These are phyloP conservation scores for Aspergillus pseudotamarii DNA, from an alignment of 2,329 filamentous ascomycete species.

Conservation along the genomic window DNA sequence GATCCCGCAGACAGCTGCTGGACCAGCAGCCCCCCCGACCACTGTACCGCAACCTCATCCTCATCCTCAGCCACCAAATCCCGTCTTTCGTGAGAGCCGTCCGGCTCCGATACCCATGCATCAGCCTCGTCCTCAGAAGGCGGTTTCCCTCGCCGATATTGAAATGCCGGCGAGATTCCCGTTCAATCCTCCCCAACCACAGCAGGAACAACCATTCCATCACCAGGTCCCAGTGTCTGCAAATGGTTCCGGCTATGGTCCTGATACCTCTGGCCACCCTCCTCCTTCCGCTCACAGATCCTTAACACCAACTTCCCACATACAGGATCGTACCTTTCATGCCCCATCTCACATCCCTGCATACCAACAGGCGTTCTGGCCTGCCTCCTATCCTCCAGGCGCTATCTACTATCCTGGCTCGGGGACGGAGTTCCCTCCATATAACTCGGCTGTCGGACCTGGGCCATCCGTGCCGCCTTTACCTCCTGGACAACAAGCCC, in stretches of 20 bases:
- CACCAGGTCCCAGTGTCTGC: conserved; percentile 87
- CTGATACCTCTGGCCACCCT: conserved; percentile 63
- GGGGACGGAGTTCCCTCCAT: conserved; percentile 43
- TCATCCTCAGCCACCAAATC: conserved; percentile 57
- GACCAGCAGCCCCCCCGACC: conserved; percentile 19
- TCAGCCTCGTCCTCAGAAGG: conserved; percentile 91
- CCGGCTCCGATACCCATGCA: conserved; percentile 74
- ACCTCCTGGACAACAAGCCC: conserved; percentile 55
- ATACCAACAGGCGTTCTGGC: conserved; percentile 64
- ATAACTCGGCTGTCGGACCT: conserved; percentile 50
- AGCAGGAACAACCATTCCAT: conserved; percentile 85
- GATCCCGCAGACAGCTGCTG: conserved; percentile 25
- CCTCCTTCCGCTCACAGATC: conserved; percentile 60
- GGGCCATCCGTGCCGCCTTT: conserved; percentile 58
- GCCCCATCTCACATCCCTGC: conserved; percentile 83
- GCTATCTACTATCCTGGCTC: conserved; percentile 70
- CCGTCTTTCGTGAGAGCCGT: conserved; percentile 62
- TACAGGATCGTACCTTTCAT: conserved; percentile 89
- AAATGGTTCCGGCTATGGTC: conserved; percentile 58
- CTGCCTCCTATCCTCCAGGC: conserved; percentile 59
- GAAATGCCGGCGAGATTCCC: conserved; percentile 73
- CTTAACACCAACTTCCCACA: conserved; percentile 84
- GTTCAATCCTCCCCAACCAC: conserved; percentile 62
- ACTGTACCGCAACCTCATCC: conserved; percentile 26
- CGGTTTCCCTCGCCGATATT: conserved; percentile 89